phyloP scores from a whole-genome alignment of 495 filamentous ascomycete species.

The Aspergillus diversus region DNA sequence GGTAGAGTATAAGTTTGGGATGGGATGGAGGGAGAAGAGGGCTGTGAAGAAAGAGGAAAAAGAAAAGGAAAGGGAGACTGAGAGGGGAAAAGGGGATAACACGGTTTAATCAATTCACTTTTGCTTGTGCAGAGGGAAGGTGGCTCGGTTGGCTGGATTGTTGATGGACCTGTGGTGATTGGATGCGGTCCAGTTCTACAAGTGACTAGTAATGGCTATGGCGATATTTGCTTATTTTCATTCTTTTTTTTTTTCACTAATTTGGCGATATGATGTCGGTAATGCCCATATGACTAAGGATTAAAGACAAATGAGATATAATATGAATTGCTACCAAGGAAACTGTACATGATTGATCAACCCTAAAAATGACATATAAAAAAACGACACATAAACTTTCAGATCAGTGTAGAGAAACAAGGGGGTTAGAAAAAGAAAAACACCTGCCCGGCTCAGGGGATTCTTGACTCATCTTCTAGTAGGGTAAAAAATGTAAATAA shows the following conservation, averaged over 20 bases:
- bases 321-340: slow-evolving; percentile 5
- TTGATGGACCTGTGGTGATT: neutral
- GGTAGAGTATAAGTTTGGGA: slow-evolving; percentile 39
- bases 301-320: slow-evolving; percentile 9
- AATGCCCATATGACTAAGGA: neutral
- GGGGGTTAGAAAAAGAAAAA: slow-evolving; percentile 3
- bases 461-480: neutral
- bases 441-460: slow-evolving; percentile 7
- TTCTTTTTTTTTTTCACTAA: neutral
- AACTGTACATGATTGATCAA: slow-evolving; percentile 8
- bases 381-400: neutral
- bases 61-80: neutral
- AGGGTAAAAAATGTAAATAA: neutral
- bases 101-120: neutral
- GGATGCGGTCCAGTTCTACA: neutral
- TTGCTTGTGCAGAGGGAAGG: neutral
- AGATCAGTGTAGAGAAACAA: neutral
- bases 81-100: neutral
- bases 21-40: slow-evolving; percentile 46
- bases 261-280: neutral
- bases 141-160: neutral
- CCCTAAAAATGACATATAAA: slow-evolving; percentile 3
- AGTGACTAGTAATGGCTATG: neutral
- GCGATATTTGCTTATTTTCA: neutral
- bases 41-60: slow-evolving; percentile 20